Evolutionary conservation across 441 rosid species (phyloP), one percentile per base, ranked within the genome.

Genomic region (Erodium chrysanthum): DNA sequence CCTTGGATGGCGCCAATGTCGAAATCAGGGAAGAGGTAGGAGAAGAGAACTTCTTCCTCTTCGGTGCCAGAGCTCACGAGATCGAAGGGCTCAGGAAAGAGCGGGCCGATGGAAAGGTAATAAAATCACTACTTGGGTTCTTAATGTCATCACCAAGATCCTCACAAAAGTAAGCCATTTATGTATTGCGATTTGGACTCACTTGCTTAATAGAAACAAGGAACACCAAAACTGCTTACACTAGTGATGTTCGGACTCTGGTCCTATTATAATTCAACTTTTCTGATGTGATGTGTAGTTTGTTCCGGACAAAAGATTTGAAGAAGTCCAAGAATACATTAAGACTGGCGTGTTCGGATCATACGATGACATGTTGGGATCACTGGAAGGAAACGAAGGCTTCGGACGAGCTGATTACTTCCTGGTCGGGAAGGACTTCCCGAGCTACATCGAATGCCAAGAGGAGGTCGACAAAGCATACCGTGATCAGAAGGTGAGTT

Each of bases 1-100:
- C 98, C 40, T 80, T 94, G 76, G 98, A 94, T 76, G 98, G 98
- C 12, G 97, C 98, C n/a, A 94, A 94, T 66, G 98, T 94, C 5
- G 98, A 94, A 79, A 94, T 94, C 64, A 77, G 91, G 63, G 75
- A 89, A 81, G 98, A 94, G 81, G 96, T 94, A 63, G 98, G 96
- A 69, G 92, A 84, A 78, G 96, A 89, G 0, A 94, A 91, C 78
- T 89, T 94, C 72, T 94, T 94, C 84, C 96, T 91, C 66, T 94
- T 91, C 18, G 98, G 98, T 31, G 97, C 96, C n/a, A 64, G 75
- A 80, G 98, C 96, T 67, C 78, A 85, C n/a, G 96, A 91, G 79
- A 89, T 94, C 56, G 90, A 76, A 0, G 88, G 82, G 68, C 87
- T 94, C 42, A 86, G 97, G 76, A 86, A 85, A 74, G 97, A 94